A percentile compares a stretch with the other conserved stretches of the same genome.
Evolutionary conservation across 345 rosid genomes (phyloP).

Genomic region (Salix udensis): DNA sequence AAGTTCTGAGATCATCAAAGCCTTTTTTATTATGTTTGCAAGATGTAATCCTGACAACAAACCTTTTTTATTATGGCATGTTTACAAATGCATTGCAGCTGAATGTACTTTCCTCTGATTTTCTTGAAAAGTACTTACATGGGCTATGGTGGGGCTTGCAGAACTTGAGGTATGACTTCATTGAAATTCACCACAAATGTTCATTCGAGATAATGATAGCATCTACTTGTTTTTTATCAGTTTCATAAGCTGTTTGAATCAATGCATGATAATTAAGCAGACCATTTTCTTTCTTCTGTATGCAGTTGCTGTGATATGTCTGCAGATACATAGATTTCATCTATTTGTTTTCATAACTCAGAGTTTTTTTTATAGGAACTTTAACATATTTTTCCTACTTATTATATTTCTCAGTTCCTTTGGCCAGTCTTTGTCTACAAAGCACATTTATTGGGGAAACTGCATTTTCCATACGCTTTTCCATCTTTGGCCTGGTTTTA

Average conservation of each 20-base stretch:
- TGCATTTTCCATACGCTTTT: conserved; percentile 72
- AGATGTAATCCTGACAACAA: conserved; percentile 44
- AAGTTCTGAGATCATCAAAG: conserved; percentile 61
- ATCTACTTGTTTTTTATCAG: background rate
- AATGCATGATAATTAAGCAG: background rate
- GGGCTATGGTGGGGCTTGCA: conserved; percentile 92
- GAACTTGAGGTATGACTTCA: conserved; percentile 58
- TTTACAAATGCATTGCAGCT: conserved; percentile 53
- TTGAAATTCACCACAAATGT: background rate
- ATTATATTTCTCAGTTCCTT: conserved; percentile 11
- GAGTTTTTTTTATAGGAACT: background rate
- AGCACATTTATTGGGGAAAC: conserved; percentile 86
- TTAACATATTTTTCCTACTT: background rate
- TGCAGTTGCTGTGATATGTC: background rate
- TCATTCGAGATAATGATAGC: background rate
- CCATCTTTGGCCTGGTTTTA: conserved; percentile 78
- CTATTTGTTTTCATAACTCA: background rate
- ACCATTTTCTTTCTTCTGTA: background rate
- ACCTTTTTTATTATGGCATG: conserved; percentile 50
- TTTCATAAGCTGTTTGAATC: background rate
- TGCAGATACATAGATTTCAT: background rate
- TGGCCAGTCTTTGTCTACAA: conserved; percentile 34
- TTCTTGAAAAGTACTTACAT: conserved; percentile 66
- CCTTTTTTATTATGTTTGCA: conserved; percentile 29
- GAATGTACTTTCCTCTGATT: conserved; percentile 47